Evolutionary conservation across 1,284 basidiomycete genomes (phyloP).

Genomic region (Farysia itapuensis): DNA sequence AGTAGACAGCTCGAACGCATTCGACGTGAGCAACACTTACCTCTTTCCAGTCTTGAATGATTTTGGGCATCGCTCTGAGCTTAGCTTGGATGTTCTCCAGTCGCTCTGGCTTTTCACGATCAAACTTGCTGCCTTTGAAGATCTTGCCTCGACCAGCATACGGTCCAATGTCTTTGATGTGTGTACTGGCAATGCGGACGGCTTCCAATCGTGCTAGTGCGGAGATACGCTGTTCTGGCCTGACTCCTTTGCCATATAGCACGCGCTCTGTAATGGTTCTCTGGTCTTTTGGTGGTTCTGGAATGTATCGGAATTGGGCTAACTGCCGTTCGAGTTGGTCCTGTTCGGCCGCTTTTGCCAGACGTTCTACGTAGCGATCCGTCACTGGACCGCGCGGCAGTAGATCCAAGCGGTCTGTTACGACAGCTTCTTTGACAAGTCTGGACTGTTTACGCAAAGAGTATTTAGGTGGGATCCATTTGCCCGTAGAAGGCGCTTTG

Average conservation of each 20-base stretch:
- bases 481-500: conserved; percentile 15
- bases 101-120: conserved; percentile 19
- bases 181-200: conserved; percentile 7
- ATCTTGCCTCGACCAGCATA: conserved; percentile 38
- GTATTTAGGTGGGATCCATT: conserved; percentile 38
- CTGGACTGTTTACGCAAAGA: conserved; percentile 41
- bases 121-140: conserved; percentile 44
- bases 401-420: conserved; percentile 5
- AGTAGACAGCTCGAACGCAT: background rate
- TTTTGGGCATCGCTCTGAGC: conserved; percentile 26
- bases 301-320: conserved; percentile 13
- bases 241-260: background rate
- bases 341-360: conserved; percentile 8
- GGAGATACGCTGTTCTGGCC: conserved; percentile 7
- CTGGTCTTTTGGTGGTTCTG: background rate
- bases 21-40: conserved; percentile 11
- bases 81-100: conserved; percentile 10
- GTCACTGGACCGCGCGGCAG: conserved; percentile 23
- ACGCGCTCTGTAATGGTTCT: too few species aligned
- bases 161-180: conserved; percentile 25
- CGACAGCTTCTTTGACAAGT: conserved; percentile 26
- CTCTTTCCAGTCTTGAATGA: conserved; percentile 33
- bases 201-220: conserved; percentile 10
- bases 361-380: conserved; percentile 7
- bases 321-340: conserved; percentile 14